Evolutionary conservation across 2,329 filamentous ascomycete species (phyloP).

Genomic region (Myriosclerotinia scirpicola): DNA sequence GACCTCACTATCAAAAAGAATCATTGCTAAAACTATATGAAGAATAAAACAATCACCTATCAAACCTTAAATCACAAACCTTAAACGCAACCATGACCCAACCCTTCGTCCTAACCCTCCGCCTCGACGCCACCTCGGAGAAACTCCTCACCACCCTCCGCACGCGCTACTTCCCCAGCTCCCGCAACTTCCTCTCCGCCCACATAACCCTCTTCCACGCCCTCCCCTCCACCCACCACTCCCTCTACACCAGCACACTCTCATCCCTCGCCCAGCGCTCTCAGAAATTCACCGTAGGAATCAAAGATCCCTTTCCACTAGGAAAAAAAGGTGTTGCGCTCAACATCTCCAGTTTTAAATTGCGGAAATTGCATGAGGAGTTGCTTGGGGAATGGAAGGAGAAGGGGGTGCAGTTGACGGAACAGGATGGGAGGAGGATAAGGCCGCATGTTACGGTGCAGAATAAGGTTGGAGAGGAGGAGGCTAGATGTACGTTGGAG

Average conservation of each 20-base stretch:
- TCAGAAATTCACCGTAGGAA: slow-evolving; percentile 18
- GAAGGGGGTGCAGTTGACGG: slow-evolving; percentile 19
- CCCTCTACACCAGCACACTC: neutral
- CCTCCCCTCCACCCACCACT: slow-evolving; percentile 8
- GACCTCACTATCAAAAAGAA: neutral
- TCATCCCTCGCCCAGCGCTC: neutral
- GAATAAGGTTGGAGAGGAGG: slow-evolving; percentile 22
- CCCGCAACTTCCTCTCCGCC: slow-evolving; percentile 22
- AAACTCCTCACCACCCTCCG: slow-evolving; percentile 20
- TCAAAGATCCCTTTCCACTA: slow-evolving; percentile 8
- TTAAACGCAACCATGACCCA: slow-evolving; percentile 22
- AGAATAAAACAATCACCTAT: too few species aligned
- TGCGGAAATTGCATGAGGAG: neutral
- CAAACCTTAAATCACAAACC: neutral
- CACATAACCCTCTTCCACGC: slow-evolving; percentile 26
- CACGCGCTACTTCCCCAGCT: slow-evolving; percentile 15
- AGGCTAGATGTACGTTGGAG: slow-evolving; percentile 17
- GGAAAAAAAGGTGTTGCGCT: slow-evolving; percentile 10
- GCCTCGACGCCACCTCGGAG: slow-evolving; percentile 16
- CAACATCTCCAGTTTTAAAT: neutral
- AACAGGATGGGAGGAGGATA: slow-evolving; percentile 18
- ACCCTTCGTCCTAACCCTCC: slow-evolving; percentile 23
- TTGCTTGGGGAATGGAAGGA: neutral
- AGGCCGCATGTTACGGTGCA: slow-evolving; percentile 25
- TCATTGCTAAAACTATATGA: neutral